Conservation (phyloP, 306 rosid species). For the Trifolium dubium region DNA sequence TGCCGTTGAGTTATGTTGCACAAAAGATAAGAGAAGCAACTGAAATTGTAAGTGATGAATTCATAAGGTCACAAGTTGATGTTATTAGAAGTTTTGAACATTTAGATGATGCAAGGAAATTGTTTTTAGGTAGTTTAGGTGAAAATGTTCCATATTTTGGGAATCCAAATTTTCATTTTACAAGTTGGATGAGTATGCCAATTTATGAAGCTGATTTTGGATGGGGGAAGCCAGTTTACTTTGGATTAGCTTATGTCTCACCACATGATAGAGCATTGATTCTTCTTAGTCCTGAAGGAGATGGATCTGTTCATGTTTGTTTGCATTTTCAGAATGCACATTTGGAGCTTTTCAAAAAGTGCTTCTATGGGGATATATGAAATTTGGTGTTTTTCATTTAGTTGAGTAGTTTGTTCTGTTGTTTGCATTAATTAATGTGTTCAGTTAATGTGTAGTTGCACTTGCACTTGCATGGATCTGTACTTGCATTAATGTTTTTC, state of each 20-base stretch:
- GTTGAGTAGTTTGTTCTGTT: too few relatives aligned
- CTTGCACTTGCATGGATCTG: too few relatives aligned
- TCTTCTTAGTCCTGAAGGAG: neutral
- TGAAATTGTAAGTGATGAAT: neutral
- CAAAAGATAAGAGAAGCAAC: conserved; percentile 23
- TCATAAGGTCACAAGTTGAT: conserved; percentile 24
- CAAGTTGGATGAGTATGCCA: conserved; percentile 27
- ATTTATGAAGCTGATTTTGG: conserved; percentile 29
- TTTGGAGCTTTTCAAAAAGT: conserved; percentile 21
- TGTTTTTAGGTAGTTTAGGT: neutral
- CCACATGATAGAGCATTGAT: conserved; percentile 7
- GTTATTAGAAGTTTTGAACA: neutral
- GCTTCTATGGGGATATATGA: conserved; percentile 4
- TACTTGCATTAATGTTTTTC: too few relatives aligned
- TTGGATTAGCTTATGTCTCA: conserved; percentile 1
- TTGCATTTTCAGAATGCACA: conserved; percentile 22
- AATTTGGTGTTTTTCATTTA: neutral
- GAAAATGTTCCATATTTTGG: neutral
- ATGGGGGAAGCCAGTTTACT: conserved; percentile 17
- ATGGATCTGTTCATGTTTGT: conserved; percentile 24
- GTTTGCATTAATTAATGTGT: too few relatives aligned
- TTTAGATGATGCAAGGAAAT: neutral
- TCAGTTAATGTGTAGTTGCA: too few relatives aligned
- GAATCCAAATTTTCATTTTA: conserved; percentile 18
- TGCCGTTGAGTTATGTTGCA: conserved; percentile 19